Conservation (phyloP, 1,284 basidiomycete species). For the Puccinia coronata region DNA sequence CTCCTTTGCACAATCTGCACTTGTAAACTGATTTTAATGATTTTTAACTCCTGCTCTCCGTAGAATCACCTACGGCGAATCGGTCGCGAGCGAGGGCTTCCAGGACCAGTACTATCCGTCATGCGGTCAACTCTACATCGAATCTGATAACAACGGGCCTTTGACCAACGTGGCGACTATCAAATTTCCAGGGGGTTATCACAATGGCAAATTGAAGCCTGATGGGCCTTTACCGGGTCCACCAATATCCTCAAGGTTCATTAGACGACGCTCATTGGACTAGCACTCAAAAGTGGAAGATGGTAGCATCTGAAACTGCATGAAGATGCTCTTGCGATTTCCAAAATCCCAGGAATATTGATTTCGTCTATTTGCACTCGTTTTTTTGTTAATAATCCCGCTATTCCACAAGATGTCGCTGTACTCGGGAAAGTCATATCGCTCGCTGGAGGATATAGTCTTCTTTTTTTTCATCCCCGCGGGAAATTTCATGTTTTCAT, state of each 20-base stretch:
- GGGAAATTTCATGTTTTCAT: background rate
- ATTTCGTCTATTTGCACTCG: background rate
- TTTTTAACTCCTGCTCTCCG: background rate
- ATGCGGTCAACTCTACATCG: constrained; percentile 43
- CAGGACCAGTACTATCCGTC: constrained; percentile 49
- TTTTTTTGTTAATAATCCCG: background rate
- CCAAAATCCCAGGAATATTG: background rate
- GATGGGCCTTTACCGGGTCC: constrained; percentile 16
- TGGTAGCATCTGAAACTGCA: too few species aligned
- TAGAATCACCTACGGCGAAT: constrained; percentile 40
- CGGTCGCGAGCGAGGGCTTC: constrained; percentile 23
- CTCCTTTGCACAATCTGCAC: background rate
- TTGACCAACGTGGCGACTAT: background rate
- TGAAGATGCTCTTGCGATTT: too few species aligned
- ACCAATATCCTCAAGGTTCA: background rate
- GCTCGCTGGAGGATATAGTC: background rate
- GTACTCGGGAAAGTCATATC: background rate
- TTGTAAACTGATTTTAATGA: background rate
- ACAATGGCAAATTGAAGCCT: constrained; percentile 25
- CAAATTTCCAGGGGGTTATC: constrained; percentile 25
- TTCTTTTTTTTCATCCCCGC: background rate
- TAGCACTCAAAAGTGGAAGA: background rate
- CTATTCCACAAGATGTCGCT: background rate
- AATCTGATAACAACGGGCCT: background rate
- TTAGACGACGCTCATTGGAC: background rate